Evolutionary conservation across 208 protist species (phyloP), one percentile per base, ranked within the genome.

Genomic region (Balamuthia mandrillaris): DNA sequence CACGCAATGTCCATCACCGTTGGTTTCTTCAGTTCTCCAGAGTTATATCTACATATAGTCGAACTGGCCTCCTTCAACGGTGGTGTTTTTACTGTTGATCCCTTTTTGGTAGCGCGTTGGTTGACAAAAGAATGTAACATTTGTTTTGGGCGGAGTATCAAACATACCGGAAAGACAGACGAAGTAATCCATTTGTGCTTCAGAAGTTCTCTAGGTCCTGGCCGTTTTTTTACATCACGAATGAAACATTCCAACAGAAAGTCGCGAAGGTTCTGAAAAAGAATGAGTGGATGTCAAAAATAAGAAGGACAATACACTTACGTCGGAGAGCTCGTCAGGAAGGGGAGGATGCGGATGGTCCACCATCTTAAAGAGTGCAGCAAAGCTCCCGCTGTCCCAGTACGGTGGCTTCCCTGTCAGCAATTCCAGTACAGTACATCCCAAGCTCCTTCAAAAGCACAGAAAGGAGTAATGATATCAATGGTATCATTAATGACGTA

Each of bases 381-480:
- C 72, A 86, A 97, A 93, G 61, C 93, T 91, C 12, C 66, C 85
- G 16, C 97, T 77, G 37, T 97, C 94, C 58, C 93, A 97, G 88
- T 97, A 97, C 10, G 96, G 96, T 49, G 95, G 95, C 58, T 84
- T 51, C 27, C 95, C 96, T 14, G 88, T 95, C 2, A 97, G 66
- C 10, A 97, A 84, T 81, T 98, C 96, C 41, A 98, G 96, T 4
- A 97, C 82, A 9, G 95, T 97, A 79, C 93, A 97, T 12, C 95
- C 95, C 27, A 97, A 65, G 81, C 91, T 95, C 75, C 75, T 79
- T 27, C n/a, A n/a, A n/a, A n/a, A n/a, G n/a, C n/a, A n/a, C n/a
- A n/a, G 5, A 14, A 37, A 18, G 61, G 18, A 41, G 33, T 2
- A 16, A 41, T 2, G 0, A 42, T n/a, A 16, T 65, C 16, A 1